Percentiles rank a stretch among this genome's conserved stretches.
Evolutionary conservation across 176 grass and related monocot genomes (phyloP).

Genomic region (Urochloa ruziziensis): DNA sequence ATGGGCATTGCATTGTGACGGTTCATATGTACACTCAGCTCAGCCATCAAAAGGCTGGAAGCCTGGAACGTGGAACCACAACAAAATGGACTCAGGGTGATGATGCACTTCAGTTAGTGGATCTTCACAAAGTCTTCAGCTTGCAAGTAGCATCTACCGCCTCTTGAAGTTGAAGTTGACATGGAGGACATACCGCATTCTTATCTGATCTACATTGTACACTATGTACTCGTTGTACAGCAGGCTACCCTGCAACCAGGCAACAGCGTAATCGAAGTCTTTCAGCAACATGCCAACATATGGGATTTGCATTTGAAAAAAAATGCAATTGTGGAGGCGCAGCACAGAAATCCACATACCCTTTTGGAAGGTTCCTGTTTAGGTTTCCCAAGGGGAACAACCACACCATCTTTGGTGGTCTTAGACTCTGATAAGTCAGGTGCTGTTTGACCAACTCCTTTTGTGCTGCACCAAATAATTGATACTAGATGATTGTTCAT

Average conservation of each 20-base stretch:
- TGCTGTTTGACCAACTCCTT: conserved; percentile 68
- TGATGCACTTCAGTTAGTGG: too few relatives aligned
- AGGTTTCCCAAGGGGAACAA: conserved; percentile 78
- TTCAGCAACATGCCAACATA: background rate
- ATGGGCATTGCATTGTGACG: background rate
- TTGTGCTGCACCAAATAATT: conserved; percentile 64
- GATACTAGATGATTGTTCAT: conserved; percentile 21
- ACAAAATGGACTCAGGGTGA: background rate
- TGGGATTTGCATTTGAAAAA: background rate
- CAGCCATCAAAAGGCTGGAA: background rate
- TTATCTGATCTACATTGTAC: conserved; percentile 89
- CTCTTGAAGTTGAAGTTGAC: conserved; percentile 76
- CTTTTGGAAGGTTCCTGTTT: conserved; percentile 55
- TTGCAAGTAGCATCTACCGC: background rate
- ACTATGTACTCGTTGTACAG: conserved; percentile 95
- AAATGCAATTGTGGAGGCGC: background rate
- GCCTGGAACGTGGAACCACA: background rate
- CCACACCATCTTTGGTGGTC: conserved; percentile 52
- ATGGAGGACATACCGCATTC: conserved; percentile 77
- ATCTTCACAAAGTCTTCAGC: background rate
- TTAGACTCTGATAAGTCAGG: conserved; percentile 51
- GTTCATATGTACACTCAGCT: background rate
- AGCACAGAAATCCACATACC: conserved; percentile 16
- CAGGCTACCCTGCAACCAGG: conserved; percentile 76
- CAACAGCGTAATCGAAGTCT: background rate